Evolutionary conservation across 192 early-diverging fungal species (phyloP).

Genomic region (Coemansia pectinata): DNA sequence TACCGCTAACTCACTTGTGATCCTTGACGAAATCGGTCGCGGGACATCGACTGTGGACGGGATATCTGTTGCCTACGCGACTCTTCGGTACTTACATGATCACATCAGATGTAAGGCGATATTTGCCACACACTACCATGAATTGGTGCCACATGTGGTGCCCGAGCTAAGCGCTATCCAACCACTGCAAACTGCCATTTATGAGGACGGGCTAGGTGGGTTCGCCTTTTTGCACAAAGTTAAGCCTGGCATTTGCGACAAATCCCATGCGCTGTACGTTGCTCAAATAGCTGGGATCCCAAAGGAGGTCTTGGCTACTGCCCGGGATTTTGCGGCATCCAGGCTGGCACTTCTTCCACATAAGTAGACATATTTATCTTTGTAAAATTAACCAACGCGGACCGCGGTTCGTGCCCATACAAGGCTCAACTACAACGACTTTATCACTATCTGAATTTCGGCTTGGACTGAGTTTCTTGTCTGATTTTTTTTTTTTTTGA

Average conservation of each 20-base stretch:
- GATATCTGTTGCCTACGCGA: slow-evolving; percentile 71
- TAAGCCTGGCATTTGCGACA: slow-evolving; percentile 62
- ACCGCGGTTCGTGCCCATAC: background rate
- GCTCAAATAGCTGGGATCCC: slow-evolving; percentile 71
- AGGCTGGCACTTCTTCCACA: background rate
- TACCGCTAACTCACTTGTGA: slow-evolving; percentile 67
- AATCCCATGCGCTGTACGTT: slow-evolving; percentile 73
- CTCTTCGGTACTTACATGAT: slow-evolving; percentile 61
- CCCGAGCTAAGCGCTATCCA: slow-evolving; percentile 19
- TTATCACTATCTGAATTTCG: too few relatives aligned
- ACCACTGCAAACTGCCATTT: slow-evolving; percentile 38
- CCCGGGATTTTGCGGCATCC: slow-evolving; percentile 26
- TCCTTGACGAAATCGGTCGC: slow-evolving; percentile 92
- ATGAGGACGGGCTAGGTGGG: slow-evolving; percentile 36
- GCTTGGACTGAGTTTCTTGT: too few relatives aligned
- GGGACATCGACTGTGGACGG: slow-evolving; percentile 63
- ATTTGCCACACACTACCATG: slow-evolving; percentile 82
- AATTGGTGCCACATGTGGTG: slow-evolving; percentile 59
- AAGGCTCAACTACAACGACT: background rate
- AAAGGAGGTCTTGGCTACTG: slow-evolving; percentile 42
- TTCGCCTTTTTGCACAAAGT: slow-evolving; percentile 68
- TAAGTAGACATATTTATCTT: background rate
- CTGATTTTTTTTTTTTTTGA: too few relatives aligned
- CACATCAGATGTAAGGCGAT: slow-evolving; percentile 61
- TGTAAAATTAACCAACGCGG: too few relatives aligned